Evolutionary conservation across 768 basidiomycete genomes (phyloP).

Genomic region (Hypsizygus marmoreus): DNA sequence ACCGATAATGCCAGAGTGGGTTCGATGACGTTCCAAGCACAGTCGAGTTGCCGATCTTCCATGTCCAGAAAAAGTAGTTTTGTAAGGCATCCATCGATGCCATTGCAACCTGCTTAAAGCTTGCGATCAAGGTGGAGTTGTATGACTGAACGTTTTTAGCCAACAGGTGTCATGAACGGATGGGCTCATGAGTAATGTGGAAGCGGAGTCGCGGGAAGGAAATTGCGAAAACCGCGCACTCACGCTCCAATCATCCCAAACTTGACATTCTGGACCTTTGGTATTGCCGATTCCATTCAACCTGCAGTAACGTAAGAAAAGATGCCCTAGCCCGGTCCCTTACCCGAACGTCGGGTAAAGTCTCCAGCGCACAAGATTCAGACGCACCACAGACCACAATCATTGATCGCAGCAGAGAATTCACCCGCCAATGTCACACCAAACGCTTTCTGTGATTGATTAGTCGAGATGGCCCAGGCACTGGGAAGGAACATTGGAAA

Average conservation of each 20-base stretch:
- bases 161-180: background rate
- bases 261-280: conserved; percentile 35
- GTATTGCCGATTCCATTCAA: conserved; percentile 46
- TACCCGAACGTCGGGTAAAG: conserved; percentile 11
- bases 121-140: conserved; percentile 54
- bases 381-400: conserved; percentile 65
- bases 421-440: conserved; percentile 85
- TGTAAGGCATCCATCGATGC: conserved; percentile 89
- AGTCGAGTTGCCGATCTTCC: conserved; percentile 90
- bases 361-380: too few species aligned
- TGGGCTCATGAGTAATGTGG: background rate
- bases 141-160: too few species aligned
- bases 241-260: conserved; percentile 49
- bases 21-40: conserved; percentile 63
- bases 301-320: conserved; percentile 29
- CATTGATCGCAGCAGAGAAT: conserved; percentile 78
- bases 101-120: conserved; percentile 65
- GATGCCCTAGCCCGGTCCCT: conserved; percentile 9
- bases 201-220: background rate
- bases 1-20: conserved; percentile 87
- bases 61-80: conserved; percentile 97
- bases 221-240: conserved; percentile 13
- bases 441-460: conserved; percentile 66
- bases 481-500: conserved; percentile 29
- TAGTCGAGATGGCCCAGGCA: conserved; percentile 51